phyloP scores from a whole-genome alignment of 2,329 filamentous ascomycete genomes.

The Colletotrichum godetiae region DNA sequence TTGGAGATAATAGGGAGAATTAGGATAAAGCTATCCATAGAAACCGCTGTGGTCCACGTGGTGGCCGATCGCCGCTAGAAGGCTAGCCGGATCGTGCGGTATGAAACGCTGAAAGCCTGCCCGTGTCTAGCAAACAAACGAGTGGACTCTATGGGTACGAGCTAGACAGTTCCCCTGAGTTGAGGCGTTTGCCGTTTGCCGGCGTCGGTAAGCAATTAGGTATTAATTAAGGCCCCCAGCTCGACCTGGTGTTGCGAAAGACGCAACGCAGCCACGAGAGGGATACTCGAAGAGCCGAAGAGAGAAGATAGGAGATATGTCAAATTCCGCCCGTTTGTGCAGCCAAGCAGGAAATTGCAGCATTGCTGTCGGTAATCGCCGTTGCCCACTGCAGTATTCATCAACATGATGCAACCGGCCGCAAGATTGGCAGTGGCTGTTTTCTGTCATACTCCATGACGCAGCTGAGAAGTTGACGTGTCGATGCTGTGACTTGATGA shows the following conservation, averaged over 20 bases:
- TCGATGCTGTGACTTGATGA: background rate
- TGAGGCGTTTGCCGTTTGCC: slow-evolving; percentile 8
- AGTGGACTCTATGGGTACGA: background rate
- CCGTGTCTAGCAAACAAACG: background rate
- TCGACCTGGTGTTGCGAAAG: too few species aligned
- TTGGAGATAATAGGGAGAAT: background rate
- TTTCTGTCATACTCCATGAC: background rate
- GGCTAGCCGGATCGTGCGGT: slow-evolving; percentile 15
- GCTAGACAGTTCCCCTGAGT: background rate
- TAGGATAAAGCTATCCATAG: background rate
- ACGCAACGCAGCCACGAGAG: background rate
- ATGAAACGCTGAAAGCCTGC: slow-evolving; percentile 18
- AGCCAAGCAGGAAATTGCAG: slow-evolving; percentile 2
- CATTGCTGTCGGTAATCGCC: background rate
- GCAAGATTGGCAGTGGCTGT: background rate
- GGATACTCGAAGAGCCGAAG: background rate
- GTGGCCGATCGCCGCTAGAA: slow-evolving; percentile 29
- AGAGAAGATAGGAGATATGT: background rate
- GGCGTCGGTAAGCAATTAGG: background rate
- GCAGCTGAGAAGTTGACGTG: background rate
- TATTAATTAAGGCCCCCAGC: background rate
- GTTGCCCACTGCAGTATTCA: background rate
- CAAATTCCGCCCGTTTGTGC: slow-evolving; percentile 1
- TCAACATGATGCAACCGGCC: slow-evolving; percentile 13
- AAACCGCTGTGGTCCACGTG: slow-evolving; percentile 24